Percentiles rank a stretch among this genome's conserved stretches.
These are phyloP conservation scores for Tripterygium wilfordii DNA, from an alignment of 177 flowering plant species.

Conservation along the genomic window DNA sequence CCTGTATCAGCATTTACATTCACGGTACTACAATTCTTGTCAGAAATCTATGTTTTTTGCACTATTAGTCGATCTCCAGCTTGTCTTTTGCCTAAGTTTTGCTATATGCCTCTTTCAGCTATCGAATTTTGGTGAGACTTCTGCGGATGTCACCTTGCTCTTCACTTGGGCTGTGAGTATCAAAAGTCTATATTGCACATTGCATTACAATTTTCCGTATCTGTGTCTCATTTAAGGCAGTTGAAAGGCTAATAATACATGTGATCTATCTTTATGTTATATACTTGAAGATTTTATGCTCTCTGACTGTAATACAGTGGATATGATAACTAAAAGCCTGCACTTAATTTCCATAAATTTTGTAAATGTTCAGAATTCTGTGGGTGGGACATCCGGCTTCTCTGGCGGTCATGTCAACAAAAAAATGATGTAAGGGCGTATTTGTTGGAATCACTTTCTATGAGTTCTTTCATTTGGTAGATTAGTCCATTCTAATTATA, in stretches of 20 bases:
- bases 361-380: slow-evolving; percentile 56
- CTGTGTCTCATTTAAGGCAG: not conserved
- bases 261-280: too few species aligned
- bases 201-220: not conserved
- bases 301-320: too few species aligned
- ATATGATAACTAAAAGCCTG: too few species aligned
- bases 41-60: not conserved
- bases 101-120: slow-evolving; percentile 21
- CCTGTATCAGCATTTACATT: slow-evolving; percentile 48
- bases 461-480: too few species aligned
- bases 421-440: slow-evolving; percentile 48
- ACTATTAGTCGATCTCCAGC: not conserved
- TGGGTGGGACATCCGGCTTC: slow-evolving; percentile 70
- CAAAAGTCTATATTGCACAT: not conserved
- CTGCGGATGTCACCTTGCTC: slow-evolving; percentile 41
- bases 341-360: too few species aligned
- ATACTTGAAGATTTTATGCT: too few species aligned
- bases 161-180: slow-evolving; percentile 63
- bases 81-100: not conserved
- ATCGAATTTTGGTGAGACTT: slow-evolving; percentile 31
- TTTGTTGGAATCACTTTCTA: not conserved
- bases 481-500: too few species aligned
- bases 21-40: slow-evolving; percentile 24
- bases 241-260: too few species aligned
- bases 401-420: slow-evolving; percentile 75